A percentile compares a stretch with the other conserved stretches of the same genome.
Conservation (phyloP, 768 basidiomycete genomes). For the Pholiota molesta region DNA sequence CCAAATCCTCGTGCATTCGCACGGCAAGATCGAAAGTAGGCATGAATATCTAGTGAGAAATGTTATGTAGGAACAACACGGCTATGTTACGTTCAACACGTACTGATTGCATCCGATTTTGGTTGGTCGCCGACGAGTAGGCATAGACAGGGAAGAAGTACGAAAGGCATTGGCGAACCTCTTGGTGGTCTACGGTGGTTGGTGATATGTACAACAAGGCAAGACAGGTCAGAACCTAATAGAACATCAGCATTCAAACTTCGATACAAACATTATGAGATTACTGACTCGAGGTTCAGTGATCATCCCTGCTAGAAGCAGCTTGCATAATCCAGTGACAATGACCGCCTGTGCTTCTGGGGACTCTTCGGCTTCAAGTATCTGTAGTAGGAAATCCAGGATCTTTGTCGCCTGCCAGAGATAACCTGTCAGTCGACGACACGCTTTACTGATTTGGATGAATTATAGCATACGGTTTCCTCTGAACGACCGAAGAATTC, state of each 20-base stretch:
- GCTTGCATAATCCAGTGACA: slow-evolving; percentile 84
- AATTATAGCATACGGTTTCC: slow-evolving; percentile 40
- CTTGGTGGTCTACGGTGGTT: slow-evolving; percentile 80
- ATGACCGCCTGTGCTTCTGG: slow-evolving; percentile 76
- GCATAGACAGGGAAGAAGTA: slow-evolving; percentile 97
- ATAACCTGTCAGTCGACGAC: neutral
- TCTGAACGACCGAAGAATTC: slow-evolving; percentile 64
- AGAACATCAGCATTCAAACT: neutral
- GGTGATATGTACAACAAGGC: slow-evolving; percentile 80
- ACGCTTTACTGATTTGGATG: neutral
- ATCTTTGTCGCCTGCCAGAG: slow-evolving; percentile 39
- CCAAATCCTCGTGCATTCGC: slow-evolving; percentile 60
- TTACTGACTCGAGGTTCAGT: slow-evolving; percentile 70
- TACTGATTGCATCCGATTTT: slow-evolving; percentile 61
- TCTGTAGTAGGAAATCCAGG: slow-evolving; percentile 49
- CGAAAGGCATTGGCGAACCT: slow-evolving; percentile 88
- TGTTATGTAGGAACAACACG: neutral
- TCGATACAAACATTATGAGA: neutral
- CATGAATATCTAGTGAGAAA: slow-evolving; percentile 61
- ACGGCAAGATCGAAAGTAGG: slow-evolving; percentile 65
- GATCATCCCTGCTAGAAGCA: slow-evolving; percentile 85
- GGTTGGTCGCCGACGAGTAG: slow-evolving; percentile 82
- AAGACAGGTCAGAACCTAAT: slow-evolving; percentile 43
- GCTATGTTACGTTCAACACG: slow-evolving; percentile 12
- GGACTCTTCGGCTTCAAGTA: slow-evolving; percentile 69